phyloP scores from a whole-genome alignment of 2,329 filamentous ascomycete species.

The Xylogone sp. region DNA sequence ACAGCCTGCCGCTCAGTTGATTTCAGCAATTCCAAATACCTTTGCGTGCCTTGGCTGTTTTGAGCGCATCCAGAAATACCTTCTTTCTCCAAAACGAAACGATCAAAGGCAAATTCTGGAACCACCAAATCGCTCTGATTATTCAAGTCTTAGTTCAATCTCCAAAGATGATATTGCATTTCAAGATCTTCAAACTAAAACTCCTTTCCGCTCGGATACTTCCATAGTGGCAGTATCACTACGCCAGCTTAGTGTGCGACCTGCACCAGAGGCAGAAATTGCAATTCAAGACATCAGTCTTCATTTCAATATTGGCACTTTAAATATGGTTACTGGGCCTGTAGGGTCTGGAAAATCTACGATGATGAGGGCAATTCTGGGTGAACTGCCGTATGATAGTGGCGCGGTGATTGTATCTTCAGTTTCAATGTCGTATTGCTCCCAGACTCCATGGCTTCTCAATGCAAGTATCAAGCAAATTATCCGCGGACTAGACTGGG shows the following conservation, averaged over 20 bases:
- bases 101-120: background rate
- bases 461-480: conserved; percentile 25
- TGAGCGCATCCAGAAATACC: conserved; percentile 11
- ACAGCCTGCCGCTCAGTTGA: conserved; percentile 8
- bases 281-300: conserved; percentile 7
- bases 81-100: conserved; percentile 5
- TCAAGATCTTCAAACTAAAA: conserved; percentile 15
- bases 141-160: conserved; percentile 1
- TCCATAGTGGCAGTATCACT: too few relatives aligned
- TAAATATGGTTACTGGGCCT: conserved; percentile 16
- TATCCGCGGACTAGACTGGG: conserved; percentile 15
- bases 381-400: conserved; percentile 4
- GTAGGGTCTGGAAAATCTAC: conserved; percentile 23
- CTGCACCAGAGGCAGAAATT: too few relatives aligned
- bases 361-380: conserved; percentile 16
- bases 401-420: conserved; percentile 5
- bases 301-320: conserved; percentile 1
- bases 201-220: conserved; percentile 8
- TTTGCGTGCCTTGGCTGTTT: conserved; percentile 11
- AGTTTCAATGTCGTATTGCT: conserved; percentile 11
- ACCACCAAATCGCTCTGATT: conserved; percentile 10
- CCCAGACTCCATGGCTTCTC: conserved; percentile 13
- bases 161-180: conserved; percentile 10
- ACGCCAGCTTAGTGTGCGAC: too few relatives aligned
- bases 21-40: conserved; percentile 10